phyloP scores from a whole-genome alignment of 148 eudicot genomes.

The Heliosperma pusillum region DNA sequence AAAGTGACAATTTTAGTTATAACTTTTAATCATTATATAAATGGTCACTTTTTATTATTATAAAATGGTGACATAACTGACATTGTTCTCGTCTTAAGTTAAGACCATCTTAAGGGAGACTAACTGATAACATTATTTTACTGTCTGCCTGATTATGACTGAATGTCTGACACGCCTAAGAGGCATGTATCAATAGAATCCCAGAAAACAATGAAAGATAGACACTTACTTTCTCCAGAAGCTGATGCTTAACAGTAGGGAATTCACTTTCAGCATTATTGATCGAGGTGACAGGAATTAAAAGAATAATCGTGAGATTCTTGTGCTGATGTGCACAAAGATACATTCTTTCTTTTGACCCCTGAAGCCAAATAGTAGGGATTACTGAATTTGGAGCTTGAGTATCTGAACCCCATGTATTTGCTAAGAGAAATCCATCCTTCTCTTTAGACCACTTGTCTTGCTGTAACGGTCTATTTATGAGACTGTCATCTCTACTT shows the following conservation, averaged over 20 bases:
- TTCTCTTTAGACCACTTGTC: slow-evolving; percentile 84
- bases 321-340: slow-evolving; percentile 75
- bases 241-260: slow-evolving; percentile 63
- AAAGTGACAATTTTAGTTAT: no score
- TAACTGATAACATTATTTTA: background rate
- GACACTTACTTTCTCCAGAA: slow-evolving; percentile 72
- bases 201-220: background rate
- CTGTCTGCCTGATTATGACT: no score
- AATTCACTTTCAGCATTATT: slow-evolving; percentile 62
- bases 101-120: no score
- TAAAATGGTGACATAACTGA: no score
- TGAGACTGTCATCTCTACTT: slow-evolving; percentile 38
- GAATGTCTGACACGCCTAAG: no score
- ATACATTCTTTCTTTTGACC: slow-evolving; percentile 74
- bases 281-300: slow-evolving; percentile 65
- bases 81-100: no score
- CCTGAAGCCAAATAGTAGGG: slow-evolving; percentile 72
- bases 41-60: no score
- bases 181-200: no score
- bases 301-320: slow-evolving; percentile 68
- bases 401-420: slow-evolving; percentile 49
- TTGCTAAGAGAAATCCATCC: slow-evolving; percentile 81
- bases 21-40: no score
- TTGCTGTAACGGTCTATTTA: slow-evolving; percentile 66
- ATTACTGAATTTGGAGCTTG: slow-evolving; percentile 32